Evolutionary conservation across 2,329 filamentous ascomycete species (phyloP), one percentile per base, ranked within the genome.

Genomic region (Fonsecaea multimorphosa): DNA sequence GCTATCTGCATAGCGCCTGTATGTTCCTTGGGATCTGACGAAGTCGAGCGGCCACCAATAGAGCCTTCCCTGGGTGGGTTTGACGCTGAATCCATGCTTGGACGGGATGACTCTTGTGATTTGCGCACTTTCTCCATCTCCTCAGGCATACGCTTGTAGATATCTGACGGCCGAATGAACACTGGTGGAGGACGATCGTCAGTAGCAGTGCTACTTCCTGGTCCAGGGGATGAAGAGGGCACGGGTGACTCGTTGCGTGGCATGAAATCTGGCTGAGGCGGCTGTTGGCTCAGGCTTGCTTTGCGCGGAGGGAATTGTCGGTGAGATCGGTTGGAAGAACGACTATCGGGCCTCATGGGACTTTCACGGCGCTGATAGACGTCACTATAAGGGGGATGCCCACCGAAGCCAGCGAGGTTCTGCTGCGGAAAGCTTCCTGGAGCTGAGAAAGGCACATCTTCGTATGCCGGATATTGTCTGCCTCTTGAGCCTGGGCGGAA

Each of bases 101-200:
- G 84, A 58, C 85, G 80, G 22, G 82, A 78, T 9, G 85, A 85
- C 1, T 89, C 88, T 63, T 85, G 76, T 1, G 86, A 86, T 63
- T 82, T 81, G 40, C 83, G 79, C 70, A 86, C 83, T 70, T 79
- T 84, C 67, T 85, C 82, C 60, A 82, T 83, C 69, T 91, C 89
- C 70, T 91, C 89, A 59, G 86, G 86, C 75, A 89, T 83, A 5
- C 89, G 86, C 73, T 86, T 89, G 75, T 94, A 93, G 49, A 93
- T 89, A 70, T 96, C 91, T 12, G 89, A 86, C 1, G 92, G 91
- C 40, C 90, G 84, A 63, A 92, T 83, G 70, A 94, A 88, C 0
- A 61, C 61, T 31, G 69, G 67, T 44, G 66, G 64, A 11, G 67
- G 67, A 29, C 56, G 61, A 54, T 68, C 62, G 9, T 65, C 64